Conservation (phyloP, 2,329 filamentous ascomycete genomes). For the Apiospora rasikravindrae region DNA sequence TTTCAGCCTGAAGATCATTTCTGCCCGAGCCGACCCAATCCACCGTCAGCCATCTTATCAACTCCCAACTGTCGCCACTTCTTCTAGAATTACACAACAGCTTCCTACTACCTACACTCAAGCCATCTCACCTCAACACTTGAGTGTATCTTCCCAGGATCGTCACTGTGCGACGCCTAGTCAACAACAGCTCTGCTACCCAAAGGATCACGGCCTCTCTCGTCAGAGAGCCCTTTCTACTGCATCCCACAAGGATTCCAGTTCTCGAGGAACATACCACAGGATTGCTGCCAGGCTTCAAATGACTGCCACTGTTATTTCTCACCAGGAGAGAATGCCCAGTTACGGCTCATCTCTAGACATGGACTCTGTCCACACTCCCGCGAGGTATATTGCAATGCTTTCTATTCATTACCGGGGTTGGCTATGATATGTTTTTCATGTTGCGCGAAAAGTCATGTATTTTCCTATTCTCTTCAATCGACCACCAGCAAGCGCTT, state of each 20-base stretch:
- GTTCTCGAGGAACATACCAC: conserved; percentile 35
- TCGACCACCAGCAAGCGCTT: conserved; percentile 39
- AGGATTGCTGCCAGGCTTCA: conserved; percentile 40
- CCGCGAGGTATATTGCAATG: conserved; percentile 65
- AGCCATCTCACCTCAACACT: conserved; percentile 11
- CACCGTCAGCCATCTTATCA: conserved; percentile 31
- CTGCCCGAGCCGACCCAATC: conserved; percentile 39
- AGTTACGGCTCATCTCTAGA: conserved; percentile 58
- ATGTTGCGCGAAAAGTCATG: conserved; percentile 40
- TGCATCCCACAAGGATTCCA: conserved; percentile 31
- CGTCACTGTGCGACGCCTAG: conserved; percentile 30
- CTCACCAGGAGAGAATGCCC: conserved; percentile 56
- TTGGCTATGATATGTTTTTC: conserved; percentile 48
- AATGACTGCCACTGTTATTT: conserved; percentile 56
- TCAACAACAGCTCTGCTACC: conserved; percentile 29
- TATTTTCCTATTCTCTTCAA: conserved; percentile 35
- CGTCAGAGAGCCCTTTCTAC: conserved; percentile 37
- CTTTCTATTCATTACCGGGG: conserved; percentile 53
- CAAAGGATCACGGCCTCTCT: conserved; percentile 26
- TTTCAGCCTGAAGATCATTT: conserved; percentile 42
- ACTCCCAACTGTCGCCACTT: conserved; percentile 23
- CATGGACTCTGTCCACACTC: conserved; percentile 64
- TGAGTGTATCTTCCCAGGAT: conserved; percentile 26
- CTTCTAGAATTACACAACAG: conserved; percentile 24
- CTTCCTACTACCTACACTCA: conserved; percentile 25